Base-by-base conservation (phyloP, 371 early-diverging fungal species). In the Mucor ambiguus region DNA sequence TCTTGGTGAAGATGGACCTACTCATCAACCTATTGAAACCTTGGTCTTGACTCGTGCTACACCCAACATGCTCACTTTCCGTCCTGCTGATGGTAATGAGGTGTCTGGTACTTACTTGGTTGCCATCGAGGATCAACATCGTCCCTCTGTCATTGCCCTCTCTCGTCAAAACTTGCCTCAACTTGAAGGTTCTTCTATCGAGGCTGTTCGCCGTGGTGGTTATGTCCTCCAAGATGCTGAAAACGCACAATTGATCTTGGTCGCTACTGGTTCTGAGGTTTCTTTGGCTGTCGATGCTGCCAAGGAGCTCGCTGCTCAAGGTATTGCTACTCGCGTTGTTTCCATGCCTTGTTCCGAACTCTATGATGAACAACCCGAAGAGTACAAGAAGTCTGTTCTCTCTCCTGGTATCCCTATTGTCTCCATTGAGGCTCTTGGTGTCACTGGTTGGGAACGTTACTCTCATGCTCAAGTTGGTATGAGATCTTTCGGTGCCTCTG, bases 1-100 rank as follows among this genome's bases (percentile, higher is more conserved):
- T 71, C 87, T 98, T 33, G 93, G 93, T 75, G 99, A 99, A 82
- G 99, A 99, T 79, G 99, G 99, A 6, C 99, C 99, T 32, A 99
- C 99, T 49, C 99, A 99, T 84, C 99, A 99, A 81, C 99, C 99
- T 8, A 92, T 99, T 59, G 99, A 99, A 81, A 96, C 96, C n/a
- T 75, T 99, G 71, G 89, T 98, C 44, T 82, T 90, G 73, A 83
- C 97, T 29, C 92, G 99, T 61, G 99, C 99, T 14, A 91, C 95
- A 30, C 99, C 99, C 61, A 95, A 96, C 85, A 81, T 93, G 71
- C 76, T 91, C 41, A 87, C 88, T 61, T 80, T 97, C 76, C 90
- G 99, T 70, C 99, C 99, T 46, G 96, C 96, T 58, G 98, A 99
- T 78, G 98, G 98, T 57, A 95, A 95, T 71, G 99, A 99, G 78